A percentile compares a stretch with the other conserved stretches of the same genome.
Conservation (phyloP, 352 stramenopile genomes). For the Lagenidium giganteum region DNA sequence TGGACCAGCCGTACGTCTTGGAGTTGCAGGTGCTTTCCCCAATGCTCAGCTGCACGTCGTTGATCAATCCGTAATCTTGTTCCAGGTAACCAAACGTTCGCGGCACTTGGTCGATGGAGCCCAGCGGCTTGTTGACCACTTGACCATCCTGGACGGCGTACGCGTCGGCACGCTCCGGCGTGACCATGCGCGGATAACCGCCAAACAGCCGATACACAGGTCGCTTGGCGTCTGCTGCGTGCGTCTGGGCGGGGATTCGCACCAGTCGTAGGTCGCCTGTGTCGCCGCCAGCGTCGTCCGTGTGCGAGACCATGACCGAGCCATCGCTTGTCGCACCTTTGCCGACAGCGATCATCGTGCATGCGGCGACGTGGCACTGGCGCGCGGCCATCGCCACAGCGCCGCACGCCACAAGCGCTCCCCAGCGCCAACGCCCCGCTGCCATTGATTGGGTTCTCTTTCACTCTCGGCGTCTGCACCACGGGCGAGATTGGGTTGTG, state of each 20-base stretch:
- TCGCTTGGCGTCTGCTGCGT: slow-evolving; percentile 28
- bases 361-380: no score
- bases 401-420: background rate
- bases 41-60: slow-evolving; percentile 93
- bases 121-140: slow-evolving; percentile 48
- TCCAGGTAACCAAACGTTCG: slow-evolving; percentile 94
- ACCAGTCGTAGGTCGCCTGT: slow-evolving; percentile 89
- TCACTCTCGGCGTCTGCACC: no score
- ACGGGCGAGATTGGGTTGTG: no score
- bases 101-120: slow-evolving; percentile 83
- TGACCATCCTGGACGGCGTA: slow-evolving; percentile 45
- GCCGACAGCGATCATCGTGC: slow-evolving; percentile 87
- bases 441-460: no score
- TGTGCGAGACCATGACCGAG: slow-evolving; percentile 89
- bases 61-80: slow-evolving; percentile 93
- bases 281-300: slow-evolving; percentile 66
- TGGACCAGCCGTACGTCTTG: slow-evolving; percentile 70
- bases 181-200: slow-evolving; percentile 72
- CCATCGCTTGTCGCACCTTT: slow-evolving; percentile 70
- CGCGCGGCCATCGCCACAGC: no score
- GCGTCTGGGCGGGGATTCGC: slow-evolving; percentile 83
- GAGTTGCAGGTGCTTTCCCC: slow-evolving; percentile 90
- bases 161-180: slow-evolving; percentile 52
- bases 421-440: background rate
- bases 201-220: slow-evolving; percentile 67